Conservation (phyloP, 805 yeast species). For the Candida pseudofarinosa region DNA sequence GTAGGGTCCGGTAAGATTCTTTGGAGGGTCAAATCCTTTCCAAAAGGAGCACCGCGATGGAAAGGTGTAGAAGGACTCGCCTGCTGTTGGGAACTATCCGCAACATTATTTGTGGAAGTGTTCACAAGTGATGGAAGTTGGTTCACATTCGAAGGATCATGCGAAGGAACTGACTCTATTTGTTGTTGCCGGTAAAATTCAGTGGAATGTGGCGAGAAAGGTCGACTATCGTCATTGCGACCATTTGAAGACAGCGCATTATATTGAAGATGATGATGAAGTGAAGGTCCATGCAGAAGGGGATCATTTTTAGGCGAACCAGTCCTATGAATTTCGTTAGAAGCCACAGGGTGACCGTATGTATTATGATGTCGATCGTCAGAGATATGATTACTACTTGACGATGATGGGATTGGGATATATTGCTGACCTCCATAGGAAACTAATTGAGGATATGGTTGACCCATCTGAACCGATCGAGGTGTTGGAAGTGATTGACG, state of each 20-base stretch:
- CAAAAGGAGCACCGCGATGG: neutral
- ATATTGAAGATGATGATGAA: too few species aligned
- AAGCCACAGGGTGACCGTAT: neutral
- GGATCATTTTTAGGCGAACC: neutral
- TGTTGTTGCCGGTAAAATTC: neutral
- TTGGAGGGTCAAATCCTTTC: neutral
- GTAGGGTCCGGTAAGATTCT: neutral
- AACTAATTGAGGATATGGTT: neutral
- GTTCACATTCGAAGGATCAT: neutral
- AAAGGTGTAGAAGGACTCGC: neutral
- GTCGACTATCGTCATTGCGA: neutral
- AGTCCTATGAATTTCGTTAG: neutral
- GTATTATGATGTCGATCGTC: neutral
- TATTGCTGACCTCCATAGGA: neutral
- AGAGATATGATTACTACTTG: neutral
- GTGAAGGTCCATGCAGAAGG: neutral
- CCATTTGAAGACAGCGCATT: neutral
- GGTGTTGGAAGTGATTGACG: constrained; percentile 6
- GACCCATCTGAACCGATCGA: neutral
- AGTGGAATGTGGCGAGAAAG: neutral
- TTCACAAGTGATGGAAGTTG: neutral
- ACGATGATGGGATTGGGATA: neutral
- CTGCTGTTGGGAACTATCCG: neutral
- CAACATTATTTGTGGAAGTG: neutral
- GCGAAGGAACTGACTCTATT: neutral